These are phyloP conservation scores for Microbotryum intermedium DNA, from an alignment of 1,284 basidiomycete species.

Conservation along the genomic window DNA sequence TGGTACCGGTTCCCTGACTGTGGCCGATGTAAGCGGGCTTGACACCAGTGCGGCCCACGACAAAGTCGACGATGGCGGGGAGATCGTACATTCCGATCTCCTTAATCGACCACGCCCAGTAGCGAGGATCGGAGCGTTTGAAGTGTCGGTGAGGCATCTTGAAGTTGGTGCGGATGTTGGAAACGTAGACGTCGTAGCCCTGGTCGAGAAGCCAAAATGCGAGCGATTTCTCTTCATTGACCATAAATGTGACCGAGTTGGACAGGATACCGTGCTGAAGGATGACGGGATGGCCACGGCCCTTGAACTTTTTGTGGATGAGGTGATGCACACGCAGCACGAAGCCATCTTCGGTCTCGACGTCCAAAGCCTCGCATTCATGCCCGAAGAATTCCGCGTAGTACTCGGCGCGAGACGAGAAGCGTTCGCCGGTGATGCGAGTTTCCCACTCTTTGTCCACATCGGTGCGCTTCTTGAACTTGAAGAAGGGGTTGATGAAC, in stretches of 20 bases:
- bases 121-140: conserved; percentile 16
- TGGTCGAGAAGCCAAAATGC: conserved; percentile 53
- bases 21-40: conserved; percentile 52
- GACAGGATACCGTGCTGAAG: conserved; percentile 52
- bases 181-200: conserved; percentile 52
- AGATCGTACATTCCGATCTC: conserved; percentile 53
- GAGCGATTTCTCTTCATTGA: conserved; percentile 50
- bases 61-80: conserved; percentile 50
- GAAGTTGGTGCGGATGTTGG: conserved; percentile 42
- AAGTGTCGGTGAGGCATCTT: conserved; percentile 18
- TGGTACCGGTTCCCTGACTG: conserved; percentile 51
- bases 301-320: conserved; percentile 18
- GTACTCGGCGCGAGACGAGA: conserved; percentile 15
- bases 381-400: conserved; percentile 38
- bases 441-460: conserved; percentile 20
- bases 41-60: conserved; percentile 46
- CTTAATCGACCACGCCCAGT: conserved; percentile 43
- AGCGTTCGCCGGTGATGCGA: conserved; percentile 24
- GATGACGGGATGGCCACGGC: conserved; percentile 47
- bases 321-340: conserved; percentile 36
- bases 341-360: conserved; percentile 53
- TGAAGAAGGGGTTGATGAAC: conserved; percentile 17
- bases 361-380: conserved; percentile 45
- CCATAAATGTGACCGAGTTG: conserved; percentile 51
- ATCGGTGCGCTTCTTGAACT: conserved; percentile 10